Evolutionary conservation across 164 flowering plant genomes (phyloP).

Genomic region (Umbilicus rupestris): DNA sequence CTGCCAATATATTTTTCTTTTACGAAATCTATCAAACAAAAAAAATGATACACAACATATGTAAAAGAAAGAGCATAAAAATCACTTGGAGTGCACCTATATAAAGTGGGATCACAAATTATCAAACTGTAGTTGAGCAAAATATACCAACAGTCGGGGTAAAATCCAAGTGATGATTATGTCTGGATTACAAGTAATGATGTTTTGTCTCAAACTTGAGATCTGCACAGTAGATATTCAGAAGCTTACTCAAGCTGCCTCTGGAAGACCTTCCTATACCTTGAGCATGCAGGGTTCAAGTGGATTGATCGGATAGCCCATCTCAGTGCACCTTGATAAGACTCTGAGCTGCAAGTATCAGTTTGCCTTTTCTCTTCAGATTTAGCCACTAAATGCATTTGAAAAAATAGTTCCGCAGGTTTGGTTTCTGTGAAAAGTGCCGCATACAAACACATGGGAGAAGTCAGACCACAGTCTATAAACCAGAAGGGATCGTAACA

Average conservation of each 20-base stretch:
- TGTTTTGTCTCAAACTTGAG: background rate
- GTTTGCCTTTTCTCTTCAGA: slow-evolving; percentile 22
- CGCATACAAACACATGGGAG: background rate
- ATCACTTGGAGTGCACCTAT: too few relatives aligned
- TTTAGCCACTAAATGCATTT: slow-evolving; percentile 74
- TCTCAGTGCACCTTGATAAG: slow-evolving; percentile 28
- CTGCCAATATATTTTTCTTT: too few relatives aligned
- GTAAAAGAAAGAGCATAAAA: too few relatives aligned
- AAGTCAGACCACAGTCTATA: background rate
- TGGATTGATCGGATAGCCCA: slow-evolving; percentile 81
- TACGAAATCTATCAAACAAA: too few relatives aligned
- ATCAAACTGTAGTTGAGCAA: background rate
- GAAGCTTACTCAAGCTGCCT: slow-evolving; percentile 21
- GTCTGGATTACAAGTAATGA: background rate
- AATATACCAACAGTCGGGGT: background rate
- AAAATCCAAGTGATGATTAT: background rate
- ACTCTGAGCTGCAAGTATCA: slow-evolving; percentile 22
- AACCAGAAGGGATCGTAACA: background rate
- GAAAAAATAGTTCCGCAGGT: slow-evolving; percentile 78
- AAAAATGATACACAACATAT: too few relatives aligned
- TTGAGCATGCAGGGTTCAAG: slow-evolving; percentile 68
- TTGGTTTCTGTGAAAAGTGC: slow-evolving; percentile 41
- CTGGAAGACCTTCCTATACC: slow-evolving; percentile 74
- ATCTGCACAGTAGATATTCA: background rate
- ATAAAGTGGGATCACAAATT: background rate